Conservation (phyloP, 352 stramenopile genomes). For the Globisporangium heterothallicum region DNA sequence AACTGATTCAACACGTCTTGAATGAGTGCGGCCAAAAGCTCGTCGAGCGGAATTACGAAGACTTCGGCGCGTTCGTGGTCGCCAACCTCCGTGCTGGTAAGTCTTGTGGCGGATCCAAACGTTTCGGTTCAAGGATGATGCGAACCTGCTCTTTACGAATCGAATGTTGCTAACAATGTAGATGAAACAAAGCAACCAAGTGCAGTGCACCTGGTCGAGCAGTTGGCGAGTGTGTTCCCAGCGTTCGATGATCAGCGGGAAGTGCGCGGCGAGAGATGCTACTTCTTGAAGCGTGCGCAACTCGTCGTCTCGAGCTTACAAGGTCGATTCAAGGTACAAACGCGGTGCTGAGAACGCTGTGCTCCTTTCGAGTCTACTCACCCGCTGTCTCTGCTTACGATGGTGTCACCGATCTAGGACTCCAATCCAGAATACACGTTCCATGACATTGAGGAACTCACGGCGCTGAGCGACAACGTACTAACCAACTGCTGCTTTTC, state of each 20-base stretch:
- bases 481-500: background rate
- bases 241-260: slow-evolving; percentile 66
- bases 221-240: slow-evolving; percentile 51
- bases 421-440: slow-evolving; percentile 47
- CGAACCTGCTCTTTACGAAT: no score
- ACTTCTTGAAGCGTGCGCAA: slow-evolving; percentile 72
- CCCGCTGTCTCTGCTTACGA: no score
- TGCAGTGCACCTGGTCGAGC: slow-evolving; percentile 46
- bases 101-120: background rate
- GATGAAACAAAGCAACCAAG: slow-evolving; percentile 23
- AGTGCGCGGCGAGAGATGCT: slow-evolving; percentile 39
- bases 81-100: slow-evolving; percentile 32
- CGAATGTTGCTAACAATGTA: no score
- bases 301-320: slow-evolving; percentile 45
- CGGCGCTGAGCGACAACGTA: slow-evolving; percentile 67
- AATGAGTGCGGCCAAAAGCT: slow-evolving; percentile 59
- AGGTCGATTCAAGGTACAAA: slow-evolving; percentile 56
- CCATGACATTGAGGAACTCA: slow-evolving; percentile 55
- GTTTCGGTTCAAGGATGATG: no score
- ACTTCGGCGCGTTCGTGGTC: slow-evolving; percentile 78
- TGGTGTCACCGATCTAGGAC: slow-evolving; percentile 20
- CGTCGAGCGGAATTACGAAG: slow-evolving; percentile 34
- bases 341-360: background rate
- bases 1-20: slow-evolving; percentile 55
- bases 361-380: no score